Evolutionary conservation across 2,329 filamentous ascomycete species (phyloP).

Genomic region (Chrysosporium queenslandicum): DNA sequence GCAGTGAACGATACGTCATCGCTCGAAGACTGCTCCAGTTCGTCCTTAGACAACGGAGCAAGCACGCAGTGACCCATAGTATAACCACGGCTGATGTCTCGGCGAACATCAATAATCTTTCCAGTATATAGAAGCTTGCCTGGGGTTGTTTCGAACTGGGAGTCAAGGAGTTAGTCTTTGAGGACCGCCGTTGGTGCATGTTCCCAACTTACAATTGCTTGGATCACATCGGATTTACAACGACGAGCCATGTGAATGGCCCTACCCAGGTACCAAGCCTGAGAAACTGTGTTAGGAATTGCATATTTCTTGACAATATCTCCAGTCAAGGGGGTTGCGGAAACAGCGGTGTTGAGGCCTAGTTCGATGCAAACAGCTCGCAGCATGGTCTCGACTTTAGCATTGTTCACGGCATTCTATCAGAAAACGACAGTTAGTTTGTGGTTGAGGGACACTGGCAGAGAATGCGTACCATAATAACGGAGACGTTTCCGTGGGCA

Average conservation of each 20-base stretch:
- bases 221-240: constrained; percentile 27
- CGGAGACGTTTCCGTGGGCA: constrained; percentile 34
- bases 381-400: constrained; percentile 20
- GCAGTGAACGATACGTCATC: neutral
- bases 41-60: constrained; percentile 21
- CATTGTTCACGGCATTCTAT: neutral
- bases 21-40: constrained; percentile 11
- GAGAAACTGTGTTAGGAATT: constrained; percentile 23
- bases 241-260: constrained; percentile 22
- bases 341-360: constrained; percentile 18
- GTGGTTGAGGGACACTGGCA: neutral
- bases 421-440: neutral
- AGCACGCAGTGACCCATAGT: constrained; percentile 29
- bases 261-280: constrained; percentile 22
- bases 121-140: constrained; percentile 36
- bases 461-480: constrained; percentile 16
- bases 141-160: constrained; percentile 23
- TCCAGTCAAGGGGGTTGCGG: constrained; percentile 19
- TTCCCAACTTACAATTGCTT: constrained; percentile 32
- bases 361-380: constrained; percentile 21
- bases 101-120: constrained; percentile 37
- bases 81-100: constrained; percentile 31
- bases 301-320: constrained; percentile 21
- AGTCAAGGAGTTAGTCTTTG: constrained; percentile 6
- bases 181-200: neutral